phyloP scores from a whole-genome alignment of 78 protist species.

The Pigoraptor vietnamica region DNA sequence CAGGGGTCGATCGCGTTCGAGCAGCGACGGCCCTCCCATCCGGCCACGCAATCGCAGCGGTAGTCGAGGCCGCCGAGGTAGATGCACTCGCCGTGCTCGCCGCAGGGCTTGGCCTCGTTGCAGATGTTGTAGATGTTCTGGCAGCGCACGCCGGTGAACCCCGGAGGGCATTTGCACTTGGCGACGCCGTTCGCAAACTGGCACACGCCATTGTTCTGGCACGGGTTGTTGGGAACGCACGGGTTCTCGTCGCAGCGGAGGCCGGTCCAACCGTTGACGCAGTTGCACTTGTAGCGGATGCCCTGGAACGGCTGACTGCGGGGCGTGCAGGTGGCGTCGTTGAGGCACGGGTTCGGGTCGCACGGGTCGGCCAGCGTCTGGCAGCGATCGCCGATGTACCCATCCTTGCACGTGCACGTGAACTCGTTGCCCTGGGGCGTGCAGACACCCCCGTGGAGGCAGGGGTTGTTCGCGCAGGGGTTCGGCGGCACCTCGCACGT shows the following conservation, averaged over 20 bases:
- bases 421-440: neutral
- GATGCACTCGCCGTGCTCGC: neutral
- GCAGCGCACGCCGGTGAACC: neutral
- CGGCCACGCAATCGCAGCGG: neutral
- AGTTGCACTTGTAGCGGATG: neutral
- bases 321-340: neutral
- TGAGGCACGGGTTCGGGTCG: constrained; percentile 6
- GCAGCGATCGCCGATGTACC: neutral
- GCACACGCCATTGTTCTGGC: neutral
- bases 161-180: neutral
- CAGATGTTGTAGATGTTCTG: neutral
- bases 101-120: neutral
- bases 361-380: neutral
- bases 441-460: neutral
- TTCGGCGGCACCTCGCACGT: neutral
- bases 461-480: neutral
- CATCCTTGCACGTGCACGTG: neutral
- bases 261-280: neutral
- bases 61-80: neutral
- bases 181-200: neutral
- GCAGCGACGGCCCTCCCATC: neutral
- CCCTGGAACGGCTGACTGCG: neutral
- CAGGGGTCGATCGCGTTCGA: neutral
- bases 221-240: neutral
- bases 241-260: neutral